Evolutionary conservation across 371 early-diverging fungal genomes (phyloP).

Genomic region (Funneliformis caledonium): DNA sequence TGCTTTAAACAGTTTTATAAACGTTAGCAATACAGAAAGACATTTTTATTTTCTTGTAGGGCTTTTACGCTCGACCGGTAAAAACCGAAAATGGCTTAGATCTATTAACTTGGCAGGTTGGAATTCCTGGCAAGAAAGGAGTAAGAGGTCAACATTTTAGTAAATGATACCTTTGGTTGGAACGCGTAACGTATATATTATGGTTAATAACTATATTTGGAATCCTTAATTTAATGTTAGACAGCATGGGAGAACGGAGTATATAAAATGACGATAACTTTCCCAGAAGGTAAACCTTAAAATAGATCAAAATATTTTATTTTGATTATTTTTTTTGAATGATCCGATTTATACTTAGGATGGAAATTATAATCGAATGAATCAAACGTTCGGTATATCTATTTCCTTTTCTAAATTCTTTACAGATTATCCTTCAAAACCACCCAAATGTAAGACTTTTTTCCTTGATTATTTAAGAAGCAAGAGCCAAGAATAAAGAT

Average conservation of each 20-base stretch:
- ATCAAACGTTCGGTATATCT: neutral
- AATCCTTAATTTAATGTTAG: conserved; percentile 44
- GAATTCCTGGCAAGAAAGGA: conserved; percentile 90
- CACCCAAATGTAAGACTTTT: conserved; percentile 75
- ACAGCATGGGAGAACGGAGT: conserved; percentile 97
- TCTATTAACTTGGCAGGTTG: conserved; percentile 90
- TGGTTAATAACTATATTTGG: neutral
- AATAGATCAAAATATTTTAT: neutral
- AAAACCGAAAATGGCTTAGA: conserved; percentile 86
- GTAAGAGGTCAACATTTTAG: conserved; percentile 44
- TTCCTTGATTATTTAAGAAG: neutral
- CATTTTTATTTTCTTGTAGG: conserved; percentile 56
- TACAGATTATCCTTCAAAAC: conserved; percentile 80
- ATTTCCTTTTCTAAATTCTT: neutral
- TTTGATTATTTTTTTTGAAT: conserved; percentile 8
- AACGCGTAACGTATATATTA: neutral
- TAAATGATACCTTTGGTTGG: no score
- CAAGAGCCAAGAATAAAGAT: no score
- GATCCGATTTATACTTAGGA: neutral
- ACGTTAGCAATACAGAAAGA: no score
- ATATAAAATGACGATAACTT: conserved; percentile 88
- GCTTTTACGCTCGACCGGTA: conserved; percentile 86
- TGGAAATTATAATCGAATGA: no score
- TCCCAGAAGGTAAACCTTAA: conserved; percentile 78
- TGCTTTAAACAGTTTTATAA: neutral